Conservation (phyloP, 441 rosid genomes). For the Hura crepitans region DNA sequence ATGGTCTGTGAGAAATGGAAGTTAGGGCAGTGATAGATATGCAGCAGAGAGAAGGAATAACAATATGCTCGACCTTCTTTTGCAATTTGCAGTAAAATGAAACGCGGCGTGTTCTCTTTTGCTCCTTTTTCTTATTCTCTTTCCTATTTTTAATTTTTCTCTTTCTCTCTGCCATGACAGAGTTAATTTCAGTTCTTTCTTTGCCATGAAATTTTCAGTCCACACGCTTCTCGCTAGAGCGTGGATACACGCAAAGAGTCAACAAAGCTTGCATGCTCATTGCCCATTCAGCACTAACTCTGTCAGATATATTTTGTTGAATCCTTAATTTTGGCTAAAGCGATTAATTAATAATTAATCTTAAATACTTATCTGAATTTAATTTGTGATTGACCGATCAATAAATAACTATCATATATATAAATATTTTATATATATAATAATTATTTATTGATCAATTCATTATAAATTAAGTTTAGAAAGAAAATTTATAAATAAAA, state of each 20-base stretch:
- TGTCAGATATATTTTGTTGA: no score
- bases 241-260: neutral
- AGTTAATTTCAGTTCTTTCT: neutral
- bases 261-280: neutral
- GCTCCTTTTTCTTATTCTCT: slow-evolving; percentile 17
- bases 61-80: slow-evolving; percentile 23
- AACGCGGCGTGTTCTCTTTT: slow-evolving; percentile 22
- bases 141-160: slow-evolving; percentile 21
- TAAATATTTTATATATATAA: no score
- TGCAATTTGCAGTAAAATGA: slow-evolving; percentile 33
- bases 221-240: neutral
- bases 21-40: slow-evolving; percentile 20
- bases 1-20: slow-evolving; percentile 20
- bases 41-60: slow-evolving; percentile 20
- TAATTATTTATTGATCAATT: no score
- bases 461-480: no score
- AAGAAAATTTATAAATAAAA: no score
- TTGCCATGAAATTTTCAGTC: neutral
- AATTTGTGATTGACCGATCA: no score
- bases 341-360: no score
- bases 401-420: no score
- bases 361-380: no score
- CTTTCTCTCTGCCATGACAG: neutral
- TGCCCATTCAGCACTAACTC: no score
- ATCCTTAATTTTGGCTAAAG: no score